Evolutionary conservation across 768 basidiomycete species (phyloP), one percentile per base, ranked within the genome.

Genomic region (Phylloporus scabripes): DNA sequence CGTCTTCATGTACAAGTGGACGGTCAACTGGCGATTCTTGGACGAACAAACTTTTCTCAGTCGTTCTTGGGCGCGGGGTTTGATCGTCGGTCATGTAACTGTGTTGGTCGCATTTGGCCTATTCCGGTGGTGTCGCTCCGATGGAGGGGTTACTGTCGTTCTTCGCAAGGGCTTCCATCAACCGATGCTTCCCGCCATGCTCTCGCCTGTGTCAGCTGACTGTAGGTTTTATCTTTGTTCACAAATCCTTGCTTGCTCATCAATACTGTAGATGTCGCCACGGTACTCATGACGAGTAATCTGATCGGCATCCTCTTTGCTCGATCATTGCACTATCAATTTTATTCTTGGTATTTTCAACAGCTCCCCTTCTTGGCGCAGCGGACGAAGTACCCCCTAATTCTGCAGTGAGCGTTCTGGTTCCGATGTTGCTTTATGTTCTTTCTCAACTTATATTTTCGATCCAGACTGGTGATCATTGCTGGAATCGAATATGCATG

Each of bases 301-400:
- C 65, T 98, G 33, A 83, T 96, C 45, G 96, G 96, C 15, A 86
- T 98, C 31, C 54, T 89, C 7, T 96, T 90, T 64, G 91, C 96
- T 18, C 82, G 96, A 17, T 97, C 95, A 9, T 71, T 99, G 38
- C 96, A 99, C 64, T 97, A 97, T 64, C 96, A 99, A 58, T 99
- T 99, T 68, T 96, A 96, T 66, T 84, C 89, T 5, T 99, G 96
- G 96, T 97, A 97, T 64, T 90, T 86, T 9, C 85, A 89, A 49
- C 91, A 94, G 59, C 65, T 95, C 29, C 92, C 95, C 1, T 84
- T 94, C 61, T 67, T 98, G 24, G 72, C 80, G 4, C 93, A 83
- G 78, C 81, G 81, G 62, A 85, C 87, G 5, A 74, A 69, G 45
- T 87, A 80, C 63, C 85, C 86, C 14, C 42, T 77, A 12, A 24